Base-by-base conservation (phyloP, 2,329 filamentous ascomycete species). In the Paecilomyces niveus region DNA sequence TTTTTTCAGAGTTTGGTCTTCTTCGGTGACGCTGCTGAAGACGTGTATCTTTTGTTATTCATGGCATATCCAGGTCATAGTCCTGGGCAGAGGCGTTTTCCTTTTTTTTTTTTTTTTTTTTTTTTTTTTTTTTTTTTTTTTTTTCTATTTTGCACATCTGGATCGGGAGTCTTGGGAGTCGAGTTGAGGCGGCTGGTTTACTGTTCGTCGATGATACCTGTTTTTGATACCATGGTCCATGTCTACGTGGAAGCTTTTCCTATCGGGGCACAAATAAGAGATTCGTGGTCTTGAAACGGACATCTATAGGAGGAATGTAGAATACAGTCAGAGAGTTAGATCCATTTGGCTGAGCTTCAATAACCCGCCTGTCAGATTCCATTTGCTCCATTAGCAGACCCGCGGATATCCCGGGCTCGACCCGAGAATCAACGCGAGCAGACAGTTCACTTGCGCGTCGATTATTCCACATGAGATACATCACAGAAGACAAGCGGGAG, bases 391-490 rank as follows among this genome's bases (percentile, higher is more conserved):
- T n/a, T 52, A 45, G 39, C 18, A 13, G 39, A 45, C 18, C 39
- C 50, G 50, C 15, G 10, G 21, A 52, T 52, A 22, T 52, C 21
- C 26, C 26, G 5, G 50, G 22, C 22, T 15, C 11, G 50, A n/a
- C 50, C 50, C 50, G 15, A 24, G 50, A 52, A 24, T 29, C 50
- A 52, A 52, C 50, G 50, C 50, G 26, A 29, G 24, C 50, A 52
- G 50, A 9, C 45, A 5, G 18, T 45, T 59, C 22, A 62, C 58
- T 57, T 65, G 61, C 62, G 62, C 60, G 66, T 62, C 62, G 59
- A 68, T 65, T 69, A 68, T 67, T 63, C 62, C 68, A 67, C 64
- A 67, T 64, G 63, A 61, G 64, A 65, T 63, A 63, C 61, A 59
- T 61, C 59, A 61, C 60, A 62, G 61, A 63, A 68, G 60, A 52